These are phyloP conservation scores for Grosmannia penicillata DNA, from an alignment of 2,329 filamentous ascomycete genomes.

Conservation along the genomic window DNA sequence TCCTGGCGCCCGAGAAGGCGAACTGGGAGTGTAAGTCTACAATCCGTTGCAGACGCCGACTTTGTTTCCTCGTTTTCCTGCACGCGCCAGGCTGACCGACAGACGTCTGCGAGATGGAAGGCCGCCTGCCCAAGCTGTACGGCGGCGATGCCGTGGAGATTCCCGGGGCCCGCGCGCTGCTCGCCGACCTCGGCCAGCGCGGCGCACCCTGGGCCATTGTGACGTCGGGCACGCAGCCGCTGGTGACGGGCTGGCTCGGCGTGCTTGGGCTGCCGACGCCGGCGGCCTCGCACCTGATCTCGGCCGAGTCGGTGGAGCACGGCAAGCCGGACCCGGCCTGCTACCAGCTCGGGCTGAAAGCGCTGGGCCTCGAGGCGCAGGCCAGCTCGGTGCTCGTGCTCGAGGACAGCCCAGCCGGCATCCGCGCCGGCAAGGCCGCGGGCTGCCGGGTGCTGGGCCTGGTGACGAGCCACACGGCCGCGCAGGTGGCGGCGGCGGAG, in stretches of 20 bases:
- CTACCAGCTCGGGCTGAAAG: slow-evolving; percentile 53
- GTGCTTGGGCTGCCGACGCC: slow-evolving; percentile 52
- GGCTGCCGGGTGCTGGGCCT: slow-evolving; percentile 77
- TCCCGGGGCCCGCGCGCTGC: slow-evolving; percentile 60
- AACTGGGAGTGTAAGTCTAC: slow-evolving; percentile 81
- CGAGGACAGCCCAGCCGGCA: slow-evolving; percentile 80
- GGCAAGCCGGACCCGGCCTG: slow-evolving; percentile 68
- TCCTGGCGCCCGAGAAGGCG: slow-evolving; percentile 71
- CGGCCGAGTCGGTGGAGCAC: slow-evolving; percentile 58
- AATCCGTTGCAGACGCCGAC: too few species aligned
- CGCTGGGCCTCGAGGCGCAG: slow-evolving; percentile 33
- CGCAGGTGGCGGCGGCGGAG: slow-evolving; percentile 57
- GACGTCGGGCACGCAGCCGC: slow-evolving; percentile 52
- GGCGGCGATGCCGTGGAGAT: slow-evolving; percentile 72
- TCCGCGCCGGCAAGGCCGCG: slow-evolving; percentile 68
- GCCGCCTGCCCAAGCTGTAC: slow-evolving; percentile 59
- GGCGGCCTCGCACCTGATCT: slow-evolving; percentile 50
- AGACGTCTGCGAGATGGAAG: slow-evolving; percentile 74
- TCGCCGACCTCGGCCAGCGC: slow-evolving; percentile 45
- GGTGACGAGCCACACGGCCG: slow-evolving; percentile 65
- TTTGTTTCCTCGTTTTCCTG: too few species aligned
- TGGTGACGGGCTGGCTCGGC: slow-evolving; percentile 59
- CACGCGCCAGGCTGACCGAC: too few species aligned
- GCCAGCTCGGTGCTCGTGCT: slow-evolving; percentile 52
- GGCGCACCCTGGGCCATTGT: slow-evolving; percentile 75